Base-by-base conservation (phyloP, 2,329 filamentous ascomycete species). In the Aureobasidium sp. region DNA sequence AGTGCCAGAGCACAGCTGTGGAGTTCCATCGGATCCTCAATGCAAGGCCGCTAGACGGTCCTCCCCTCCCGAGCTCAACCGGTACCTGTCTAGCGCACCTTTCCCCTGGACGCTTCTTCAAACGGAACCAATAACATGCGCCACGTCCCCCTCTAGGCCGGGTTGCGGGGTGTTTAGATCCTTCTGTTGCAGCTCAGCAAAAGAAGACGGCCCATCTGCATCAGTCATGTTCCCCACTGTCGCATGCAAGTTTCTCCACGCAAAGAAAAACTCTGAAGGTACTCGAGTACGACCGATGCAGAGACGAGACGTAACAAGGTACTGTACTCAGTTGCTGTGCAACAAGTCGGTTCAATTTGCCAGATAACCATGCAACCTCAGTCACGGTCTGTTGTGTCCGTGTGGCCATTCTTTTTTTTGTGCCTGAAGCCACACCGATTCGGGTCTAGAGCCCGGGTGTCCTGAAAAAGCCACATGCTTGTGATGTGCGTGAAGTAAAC, bases 161-260 rank as follows among this genome's bases (percentile, higher is more conserved):
- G 55, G 55, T 43, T 58, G 38, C n/a, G 42, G 55, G 43, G 42
- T 58, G 19, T 4, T 58, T 47, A 47, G 55, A 46, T 45, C 9
- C 23, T 57, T 57, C 53, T 57, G 31, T 58, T 49, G 55, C 55
- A 47, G 43, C 55, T 49, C 55, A 58, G 42, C 55, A 58, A 37
- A 57, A 46, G 55, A 38, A 29, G 42, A 47, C 42, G 55, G 33
- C 23, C 23, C 33, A 47, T 58, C 31, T 49, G 43, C 55, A 58
- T 49, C 42, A 23, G 43, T 58, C 25, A 31, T 58, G 45, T 58
- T 40, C 55, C 40, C 43, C 55, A 58, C 43, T 23, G 21, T 37
- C 25, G 54, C 29, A 47, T 33, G 10, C 43, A 49, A 40, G 23
- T 58, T 7, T 31, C 17, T 31, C 15, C 13, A 6, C 19, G 40